These are phyloP conservation scores for Diaporthe sp. DNA, from an alignment of 2,329 filamentous ascomycete genomes.

Conservation along the genomic window DNA sequence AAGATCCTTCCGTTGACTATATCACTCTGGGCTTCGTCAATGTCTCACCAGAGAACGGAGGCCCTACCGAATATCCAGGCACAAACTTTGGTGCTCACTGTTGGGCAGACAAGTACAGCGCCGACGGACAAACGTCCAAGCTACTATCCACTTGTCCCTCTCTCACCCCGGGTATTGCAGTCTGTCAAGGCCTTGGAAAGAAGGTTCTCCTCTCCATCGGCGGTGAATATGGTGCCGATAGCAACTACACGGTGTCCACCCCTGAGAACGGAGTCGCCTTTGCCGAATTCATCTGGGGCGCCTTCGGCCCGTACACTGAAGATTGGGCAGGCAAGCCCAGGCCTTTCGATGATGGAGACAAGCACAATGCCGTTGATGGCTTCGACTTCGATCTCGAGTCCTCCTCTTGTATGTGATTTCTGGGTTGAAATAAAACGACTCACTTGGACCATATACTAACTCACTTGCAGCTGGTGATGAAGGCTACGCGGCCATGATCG, in stretches of 20 bases:
- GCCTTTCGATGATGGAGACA: constrained; percentile 56
- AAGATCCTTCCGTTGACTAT: constrained; percentile 54
- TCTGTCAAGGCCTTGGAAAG: constrained; percentile 71
- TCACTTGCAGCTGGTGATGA: constrained; percentile 42
- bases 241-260: constrained; percentile 53
- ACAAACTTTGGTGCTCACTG: constrained; percentile 58
- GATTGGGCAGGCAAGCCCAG: constrained; percentile 49
- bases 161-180: constrained; percentile 52
- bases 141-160: constrained; percentile 52
- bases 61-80: constrained; percentile 51
- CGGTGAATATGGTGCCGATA: constrained; percentile 55
- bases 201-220: constrained; percentile 76
- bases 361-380: constrained; percentile 61
- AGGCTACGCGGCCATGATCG: constrained; percentile 50
- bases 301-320: constrained; percentile 53
- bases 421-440: background rate
- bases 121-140: constrained; percentile 47
- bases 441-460: background rate
- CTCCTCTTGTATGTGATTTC: constrained; percentile 43
- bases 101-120: constrained; percentile 49
- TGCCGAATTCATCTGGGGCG: constrained; percentile 55
- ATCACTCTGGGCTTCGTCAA: constrained; percentile 58
- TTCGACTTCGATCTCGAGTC: constrained; percentile 67
- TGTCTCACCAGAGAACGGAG: constrained; percentile 55
- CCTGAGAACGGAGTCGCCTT: constrained; percentile 50